Conservation (phyloP, 352 stramenopile genomes). For the Globisporangium abappressorium region DNA sequence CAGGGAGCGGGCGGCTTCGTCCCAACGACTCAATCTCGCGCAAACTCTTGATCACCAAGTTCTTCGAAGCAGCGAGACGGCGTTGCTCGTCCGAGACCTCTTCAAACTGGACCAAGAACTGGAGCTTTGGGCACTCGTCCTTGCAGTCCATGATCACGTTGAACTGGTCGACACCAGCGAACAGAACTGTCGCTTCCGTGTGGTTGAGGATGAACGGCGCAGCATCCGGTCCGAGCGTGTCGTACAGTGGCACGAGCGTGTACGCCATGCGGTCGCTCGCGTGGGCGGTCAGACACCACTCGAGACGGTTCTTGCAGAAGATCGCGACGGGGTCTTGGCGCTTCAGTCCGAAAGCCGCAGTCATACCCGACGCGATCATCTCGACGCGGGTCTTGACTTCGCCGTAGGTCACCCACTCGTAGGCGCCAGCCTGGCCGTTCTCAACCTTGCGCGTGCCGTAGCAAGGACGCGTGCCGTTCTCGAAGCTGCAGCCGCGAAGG, state of each 20-base stretch:
- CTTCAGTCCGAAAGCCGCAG: slow-evolving; percentile 26
- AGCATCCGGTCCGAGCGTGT: slow-evolving; percentile 70
- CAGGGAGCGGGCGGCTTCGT: slow-evolving; percentile 33
- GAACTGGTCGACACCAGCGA: slow-evolving; percentile 60
- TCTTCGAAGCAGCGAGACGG: slow-evolving; percentile 21
- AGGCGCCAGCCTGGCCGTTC: slow-evolving; percentile 40
- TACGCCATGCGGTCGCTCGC: slow-evolving; percentile 65
- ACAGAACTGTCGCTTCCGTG: slow-evolving; percentile 54
- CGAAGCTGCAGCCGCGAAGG: slow-evolving; percentile 7
- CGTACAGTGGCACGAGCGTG: slow-evolving; percentile 71
- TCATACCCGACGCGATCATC: slow-evolving; percentile 39
- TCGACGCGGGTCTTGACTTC: slow-evolving; percentile 40
- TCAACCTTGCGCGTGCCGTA: slow-evolving; percentile 45
- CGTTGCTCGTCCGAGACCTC: slow-evolving; percentile 35
- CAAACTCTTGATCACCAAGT: slow-evolving; percentile 41
- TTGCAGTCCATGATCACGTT: slow-evolving; percentile 55
- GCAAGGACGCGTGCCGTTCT: slow-evolving; percentile 24
- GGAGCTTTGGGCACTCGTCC: slow-evolving; percentile 39
- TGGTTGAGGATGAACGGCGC: slow-evolving; percentile 76
- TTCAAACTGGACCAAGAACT: slow-evolving; percentile 61
- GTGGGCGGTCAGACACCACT: slow-evolving; percentile 60
- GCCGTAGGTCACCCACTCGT: slow-evolving; percentile 59
- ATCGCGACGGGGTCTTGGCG: slow-evolving; percentile 57
- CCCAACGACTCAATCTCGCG: slow-evolving; percentile 38
- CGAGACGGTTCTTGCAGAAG: slow-evolving; percentile 67